Conservation (phyloP, 257 asterid genomes). For the Solanum sitiens region DNA sequence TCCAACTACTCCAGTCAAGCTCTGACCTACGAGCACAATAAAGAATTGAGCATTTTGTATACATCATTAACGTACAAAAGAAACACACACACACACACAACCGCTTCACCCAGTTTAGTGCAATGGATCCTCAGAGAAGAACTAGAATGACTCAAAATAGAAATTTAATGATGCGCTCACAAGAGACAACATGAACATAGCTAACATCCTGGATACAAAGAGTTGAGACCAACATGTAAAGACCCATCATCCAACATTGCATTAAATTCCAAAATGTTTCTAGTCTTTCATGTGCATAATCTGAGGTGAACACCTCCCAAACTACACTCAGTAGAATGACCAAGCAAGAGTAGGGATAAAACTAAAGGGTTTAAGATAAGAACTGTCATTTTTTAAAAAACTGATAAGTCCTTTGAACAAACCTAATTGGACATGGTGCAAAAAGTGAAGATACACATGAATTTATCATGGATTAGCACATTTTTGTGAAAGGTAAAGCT, state of each 20-base stretch:
- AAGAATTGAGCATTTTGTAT: background rate
- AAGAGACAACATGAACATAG: background rate
- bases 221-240: background rate
- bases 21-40: conserved; percentile 46
- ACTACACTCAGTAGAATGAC: background rate
- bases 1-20: conserved; percentile 66
- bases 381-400: background rate
- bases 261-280: background rate
- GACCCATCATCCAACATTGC: background rate
- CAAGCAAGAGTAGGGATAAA: background rate
- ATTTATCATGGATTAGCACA: background rate
- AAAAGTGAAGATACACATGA: background rate
- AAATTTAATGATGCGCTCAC: background rate
- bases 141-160: background rate
- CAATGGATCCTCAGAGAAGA: background rate
- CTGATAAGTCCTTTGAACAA: background rate
- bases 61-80: background rate
- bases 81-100: background rate
- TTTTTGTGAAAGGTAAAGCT: background rate
- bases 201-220: background rate
- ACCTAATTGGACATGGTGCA: background rate
- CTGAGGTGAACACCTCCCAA: background rate
- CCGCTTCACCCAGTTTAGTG: background rate
- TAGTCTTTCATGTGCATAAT: background rate
- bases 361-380: background rate